Evolutionary conservation across 1,284 basidiomycete species (phyloP).

Genomic region (Chalciporus sp.): DNA sequence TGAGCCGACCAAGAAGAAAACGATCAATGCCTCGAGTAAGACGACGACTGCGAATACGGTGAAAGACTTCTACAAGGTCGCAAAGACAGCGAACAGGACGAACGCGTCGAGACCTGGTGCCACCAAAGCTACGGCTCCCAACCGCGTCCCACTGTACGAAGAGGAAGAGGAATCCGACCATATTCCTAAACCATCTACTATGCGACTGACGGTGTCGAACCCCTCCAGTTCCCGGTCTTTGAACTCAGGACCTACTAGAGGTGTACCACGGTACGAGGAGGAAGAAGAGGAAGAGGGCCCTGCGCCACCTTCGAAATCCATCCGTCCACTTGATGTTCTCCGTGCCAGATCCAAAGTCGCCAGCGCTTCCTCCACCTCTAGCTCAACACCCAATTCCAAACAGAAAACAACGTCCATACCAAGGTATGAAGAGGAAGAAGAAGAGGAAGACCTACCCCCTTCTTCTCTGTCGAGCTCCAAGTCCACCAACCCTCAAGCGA

Average conservation of each 20-base stretch:
- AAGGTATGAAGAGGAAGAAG: conserved; percentile 13
- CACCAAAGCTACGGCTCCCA: neutral
- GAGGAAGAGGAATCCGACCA: conserved; percentile 7
- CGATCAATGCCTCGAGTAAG: neutral
- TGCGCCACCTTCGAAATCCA: conserved; percentile 10
- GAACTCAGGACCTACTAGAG: neutral
- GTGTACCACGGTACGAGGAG: conserved; percentile 3
- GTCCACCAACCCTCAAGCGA: neutral
- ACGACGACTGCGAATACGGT: conserved; percentile 10
- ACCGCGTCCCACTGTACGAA: neutral
- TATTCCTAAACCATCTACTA: conserved; percentile 11
- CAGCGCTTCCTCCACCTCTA: neutral
- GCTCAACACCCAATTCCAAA: neutral
- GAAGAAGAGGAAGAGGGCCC: conserved; percentile 17
- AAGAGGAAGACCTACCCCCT: conserved; percentile 5
- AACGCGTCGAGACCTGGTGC: neutral
- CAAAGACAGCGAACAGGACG: conserved; percentile 9
- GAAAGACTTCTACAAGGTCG: conserved; percentile 16
- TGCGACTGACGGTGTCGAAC: conserved; percentile 10
- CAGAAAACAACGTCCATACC: neutral
- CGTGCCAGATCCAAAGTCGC: conserved; percentile 19
- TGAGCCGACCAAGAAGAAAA: neutral
- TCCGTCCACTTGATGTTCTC: conserved; percentile 30
- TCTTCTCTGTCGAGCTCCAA: conserved; percentile 3
- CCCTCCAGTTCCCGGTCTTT: neutral